Evolutionary conservation across 805 yeast species (phyloP).

Genomic region (Kazachstania martiniae): DNA sequence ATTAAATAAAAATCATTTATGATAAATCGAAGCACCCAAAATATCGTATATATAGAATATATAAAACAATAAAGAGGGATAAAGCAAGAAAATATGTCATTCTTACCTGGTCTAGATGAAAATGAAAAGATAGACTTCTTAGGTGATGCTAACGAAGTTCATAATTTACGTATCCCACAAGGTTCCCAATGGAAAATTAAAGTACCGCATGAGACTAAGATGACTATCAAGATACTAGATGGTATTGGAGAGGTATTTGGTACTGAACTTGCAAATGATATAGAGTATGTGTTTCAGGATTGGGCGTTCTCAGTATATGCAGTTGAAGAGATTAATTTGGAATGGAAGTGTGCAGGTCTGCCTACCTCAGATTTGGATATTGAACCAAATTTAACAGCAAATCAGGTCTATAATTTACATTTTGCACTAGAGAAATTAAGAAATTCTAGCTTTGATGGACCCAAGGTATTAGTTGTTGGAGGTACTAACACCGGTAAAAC

Average conservation of each 20-base stretch:
- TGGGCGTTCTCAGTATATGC: conserved; percentile 46
- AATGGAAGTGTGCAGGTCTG: conserved; percentile 30
- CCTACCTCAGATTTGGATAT: conserved; percentile 23
- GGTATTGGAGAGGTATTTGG: conserved; percentile 92
- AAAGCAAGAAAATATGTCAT: conserved; percentile 2
- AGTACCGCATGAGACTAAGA: conserved; percentile 31
- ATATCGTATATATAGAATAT: too few relatives aligned
- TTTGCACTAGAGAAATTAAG: conserved; percentile 59
- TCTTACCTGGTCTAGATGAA: conserved; percentile 15
- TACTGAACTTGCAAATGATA: conserved; percentile 73
- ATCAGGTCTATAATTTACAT: conserved; percentile 60
- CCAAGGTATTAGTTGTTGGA: conserved; percentile 61
- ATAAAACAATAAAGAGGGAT: too few relatives aligned
- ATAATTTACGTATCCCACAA: conserved; percentile 11
- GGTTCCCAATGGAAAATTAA: conserved; percentile 26
- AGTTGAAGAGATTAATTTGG: conserved; percentile 54
- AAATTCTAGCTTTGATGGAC: conserved; percentile 25
- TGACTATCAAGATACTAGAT: conserved; percentile 29
- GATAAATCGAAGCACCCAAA: too few relatives aligned
- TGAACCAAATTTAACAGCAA: conserved; percentile 60
- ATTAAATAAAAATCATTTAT: too few relatives aligned
- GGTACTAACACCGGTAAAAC: conserved; percentile 70
- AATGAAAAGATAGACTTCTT: conserved; percentile 5
- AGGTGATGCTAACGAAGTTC: conserved; percentile 12
- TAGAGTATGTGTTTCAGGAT: conserved; percentile 47